These are phyloP conservation scores for Puccinia triticina DNA, from an alignment of 1,284 basidiomycete genomes.

Conservation along the genomic window DNA sequence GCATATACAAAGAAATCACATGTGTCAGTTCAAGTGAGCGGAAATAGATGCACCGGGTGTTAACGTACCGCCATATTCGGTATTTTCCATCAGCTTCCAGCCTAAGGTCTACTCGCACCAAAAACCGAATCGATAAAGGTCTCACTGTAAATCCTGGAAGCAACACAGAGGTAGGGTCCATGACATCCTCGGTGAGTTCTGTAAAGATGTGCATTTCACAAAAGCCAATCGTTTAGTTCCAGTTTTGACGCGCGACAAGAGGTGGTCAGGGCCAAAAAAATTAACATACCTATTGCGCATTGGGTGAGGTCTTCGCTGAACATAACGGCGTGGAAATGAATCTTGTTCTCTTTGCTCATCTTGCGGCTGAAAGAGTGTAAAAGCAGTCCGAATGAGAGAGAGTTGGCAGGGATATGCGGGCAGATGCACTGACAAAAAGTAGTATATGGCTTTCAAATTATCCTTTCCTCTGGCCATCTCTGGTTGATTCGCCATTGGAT, in stretches of 20 bases:
- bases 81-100: constrained; percentile 25
- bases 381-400: background rate
- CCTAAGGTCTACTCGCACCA: constrained; percentile 23
- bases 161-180: background rate
- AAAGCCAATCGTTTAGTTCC: no score
- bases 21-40: background rate
- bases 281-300: constrained; percentile 20
- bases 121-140: background rate
- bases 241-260: background rate
- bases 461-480: constrained; percentile 1
- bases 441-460: constrained; percentile 5
- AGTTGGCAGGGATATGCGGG: background rate
- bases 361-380: constrained; percentile 7
- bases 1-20: background rate
- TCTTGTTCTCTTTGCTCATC: constrained; percentile 18
- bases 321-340: constrained; percentile 45
- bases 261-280: background rate
- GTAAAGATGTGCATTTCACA: background rate
- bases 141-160: background rate
- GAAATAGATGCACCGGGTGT: no score
- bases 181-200: constrained; percentile 12
- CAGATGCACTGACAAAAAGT: background rate
- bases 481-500: constrained; percentile 37
- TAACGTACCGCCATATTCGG: constrained; percentile 29
- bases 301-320: constrained; percentile 44